Conservation (phyloP, 345 rosid genomes). For the Sisymbrium irio region DNA sequence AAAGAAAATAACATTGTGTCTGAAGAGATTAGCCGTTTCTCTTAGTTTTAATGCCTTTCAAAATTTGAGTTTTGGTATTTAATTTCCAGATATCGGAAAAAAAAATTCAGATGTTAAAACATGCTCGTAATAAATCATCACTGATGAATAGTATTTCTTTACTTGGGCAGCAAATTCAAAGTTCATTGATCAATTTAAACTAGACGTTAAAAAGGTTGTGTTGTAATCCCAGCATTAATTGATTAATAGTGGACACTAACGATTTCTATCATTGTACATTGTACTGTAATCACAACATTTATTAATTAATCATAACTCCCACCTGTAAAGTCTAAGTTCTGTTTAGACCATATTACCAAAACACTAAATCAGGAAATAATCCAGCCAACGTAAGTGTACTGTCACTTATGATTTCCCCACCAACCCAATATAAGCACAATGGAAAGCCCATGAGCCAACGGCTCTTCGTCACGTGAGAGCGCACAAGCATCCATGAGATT, state of each 20-base stretch:
- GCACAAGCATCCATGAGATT: constrained; percentile 19
- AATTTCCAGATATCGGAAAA: neutral
- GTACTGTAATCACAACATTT: neutral
- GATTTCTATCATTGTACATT: neutral
- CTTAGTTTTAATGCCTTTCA: neutral
- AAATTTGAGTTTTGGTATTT: neutral
- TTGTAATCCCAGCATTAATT: neutral
- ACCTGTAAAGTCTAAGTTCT: neutral
- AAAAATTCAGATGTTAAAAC: too few species aligned
- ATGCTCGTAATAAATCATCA: neutral
- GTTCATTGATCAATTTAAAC: neutral
- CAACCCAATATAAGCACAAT: constrained; percentile 10
- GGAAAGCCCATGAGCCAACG: constrained; percentile 29
- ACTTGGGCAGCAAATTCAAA: neutral
- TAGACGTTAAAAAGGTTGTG: neutral
- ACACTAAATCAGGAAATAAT: neutral
- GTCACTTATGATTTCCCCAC: constrained; percentile 5
- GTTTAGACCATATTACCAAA: neutral
- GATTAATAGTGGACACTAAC: neutral
- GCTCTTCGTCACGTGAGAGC: constrained; percentile 31
- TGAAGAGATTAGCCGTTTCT: neutral
- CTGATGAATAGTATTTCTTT: neutral
- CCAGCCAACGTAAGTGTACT: constrained; percentile 1
- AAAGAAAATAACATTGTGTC: neutral
- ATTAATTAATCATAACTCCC: neutral